A percentile compares a stretch with the other conserved stretches of the same genome.
Evolutionary conservation across 2,329 filamentous ascomycete genomes (phyloP).

Genomic region (Byssochlamys sp.): DNA sequence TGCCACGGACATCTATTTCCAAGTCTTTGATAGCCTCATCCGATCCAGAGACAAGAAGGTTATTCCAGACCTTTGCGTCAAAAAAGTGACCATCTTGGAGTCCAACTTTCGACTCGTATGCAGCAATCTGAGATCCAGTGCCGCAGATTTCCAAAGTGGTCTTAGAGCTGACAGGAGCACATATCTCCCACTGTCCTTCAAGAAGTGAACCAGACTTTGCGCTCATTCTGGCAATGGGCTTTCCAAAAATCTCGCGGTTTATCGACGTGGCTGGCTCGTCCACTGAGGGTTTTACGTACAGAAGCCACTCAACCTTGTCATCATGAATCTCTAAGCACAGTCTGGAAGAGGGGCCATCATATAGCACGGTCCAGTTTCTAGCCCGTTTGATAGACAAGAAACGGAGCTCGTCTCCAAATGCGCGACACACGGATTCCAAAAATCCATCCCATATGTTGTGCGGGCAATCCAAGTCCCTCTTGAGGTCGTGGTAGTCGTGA

Average conservation of each 20-base stretch:
- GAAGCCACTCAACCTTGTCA: constrained; percentile 34
- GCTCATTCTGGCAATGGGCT: constrained; percentile 41
- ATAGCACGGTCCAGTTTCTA: constrained; percentile 22
- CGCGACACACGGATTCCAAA: constrained; percentile 17
- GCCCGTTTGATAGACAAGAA: constrained; percentile 22
- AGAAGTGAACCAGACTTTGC: constrained; percentile 22
- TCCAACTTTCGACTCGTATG: constrained; percentile 34
- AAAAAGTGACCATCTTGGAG: constrained; percentile 28
- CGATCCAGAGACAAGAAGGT: constrained; percentile 31
- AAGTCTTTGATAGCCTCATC: constrained; percentile 19
- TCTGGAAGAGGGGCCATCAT: constrained; percentile 16
- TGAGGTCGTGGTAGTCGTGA: constrained; percentile 14
- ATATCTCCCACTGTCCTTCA: constrained; percentile 38
- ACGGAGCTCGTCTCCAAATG: constrained; percentile 18
- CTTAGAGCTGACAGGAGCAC: constrained; percentile 28
- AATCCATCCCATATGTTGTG: constrained; percentile 25
- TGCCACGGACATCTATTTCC: constrained; percentile 38
- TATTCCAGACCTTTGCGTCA: constrained; percentile 35
- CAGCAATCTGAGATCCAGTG: constrained; percentile 19
- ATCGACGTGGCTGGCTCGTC: constrained; percentile 29
- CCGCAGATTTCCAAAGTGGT: constrained; percentile 30
- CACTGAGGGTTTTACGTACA: constrained; percentile 38
- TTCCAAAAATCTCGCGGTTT: constrained; percentile 34
- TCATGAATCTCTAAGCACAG: constrained; percentile 18
- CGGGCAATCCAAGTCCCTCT: constrained; percentile 7